Conservation (phyloP, 768 basidiomycete genomes). For the Collybia mongolica region DNA sequence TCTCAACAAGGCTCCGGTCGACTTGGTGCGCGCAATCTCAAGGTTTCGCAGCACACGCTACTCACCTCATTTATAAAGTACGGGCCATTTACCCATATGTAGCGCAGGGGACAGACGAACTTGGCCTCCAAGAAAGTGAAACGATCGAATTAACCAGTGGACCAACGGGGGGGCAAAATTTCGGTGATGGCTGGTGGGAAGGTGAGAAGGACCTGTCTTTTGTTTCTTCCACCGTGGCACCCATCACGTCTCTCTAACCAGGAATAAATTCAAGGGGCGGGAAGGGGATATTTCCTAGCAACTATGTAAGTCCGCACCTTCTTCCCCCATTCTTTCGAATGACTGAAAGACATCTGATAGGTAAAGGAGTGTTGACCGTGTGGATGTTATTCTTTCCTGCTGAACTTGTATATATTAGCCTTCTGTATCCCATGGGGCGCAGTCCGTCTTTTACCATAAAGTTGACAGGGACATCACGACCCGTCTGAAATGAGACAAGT, state of each 20-base stretch:
- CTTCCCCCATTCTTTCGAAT: conserved; percentile 7
- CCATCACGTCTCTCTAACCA: conserved; percentile 26
- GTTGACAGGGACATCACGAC: too few species aligned
- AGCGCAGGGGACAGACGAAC: conserved; percentile 71
- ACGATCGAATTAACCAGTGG: conserved; percentile 64
- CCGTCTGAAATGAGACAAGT: too few species aligned
- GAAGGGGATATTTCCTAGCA: conserved; percentile 86
- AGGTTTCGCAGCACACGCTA: neutral
- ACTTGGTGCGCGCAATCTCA: conserved; percentile 44
- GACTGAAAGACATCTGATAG: conserved; percentile 30
- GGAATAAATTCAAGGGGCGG: conserved; percentile 57
- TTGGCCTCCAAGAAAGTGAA: conserved; percentile 60
- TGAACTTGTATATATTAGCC: conserved; percentile 1
- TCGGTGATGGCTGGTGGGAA: conserved; percentile 87
- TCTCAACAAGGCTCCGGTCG: conserved; percentile 36
- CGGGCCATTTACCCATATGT: conserved; percentile 80
- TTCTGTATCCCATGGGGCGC: neutral
- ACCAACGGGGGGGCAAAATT: conserved; percentile 58
- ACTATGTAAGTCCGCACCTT: conserved; percentile 62
- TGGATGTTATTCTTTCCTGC: too few species aligned
- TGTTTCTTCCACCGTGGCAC: conserved; percentile 17
- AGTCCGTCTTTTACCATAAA: too few species aligned
- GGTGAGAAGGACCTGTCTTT: conserved; percentile 40
- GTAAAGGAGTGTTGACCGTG: conserved; percentile 36
- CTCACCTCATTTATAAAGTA: conserved; percentile 42